Base-by-base conservation (phyloP, 768 basidiomycete species). In the Gloeophyllum trabeum region DNA sequence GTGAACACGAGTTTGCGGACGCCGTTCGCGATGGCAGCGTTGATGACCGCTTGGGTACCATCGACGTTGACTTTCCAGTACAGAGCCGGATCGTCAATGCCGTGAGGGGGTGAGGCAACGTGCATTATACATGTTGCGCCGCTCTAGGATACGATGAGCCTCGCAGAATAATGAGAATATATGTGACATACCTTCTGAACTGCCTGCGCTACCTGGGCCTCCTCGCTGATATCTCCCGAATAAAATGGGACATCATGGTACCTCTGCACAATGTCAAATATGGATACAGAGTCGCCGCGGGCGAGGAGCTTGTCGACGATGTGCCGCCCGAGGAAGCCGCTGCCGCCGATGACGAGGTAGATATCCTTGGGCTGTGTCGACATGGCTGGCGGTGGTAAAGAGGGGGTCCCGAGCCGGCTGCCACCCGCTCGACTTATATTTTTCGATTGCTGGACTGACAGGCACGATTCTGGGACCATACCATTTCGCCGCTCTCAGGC, bases 1-100 rank as follows among this genome's bases (percentile, higher is more conserved):
- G 96, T 99, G 62, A 83, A 99, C 3, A 99, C 92, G 24, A 99
- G 75, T 57, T 94, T 92, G 19, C 68, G 70, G 7, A 97, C 82
- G 10, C 78, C 74, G 20, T 69, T 67, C 23, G 78, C 70, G 4
- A 83, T 62, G 19, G 89, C 87, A 6, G 89, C 86, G 7, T 80
- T 76, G 55, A 99, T 82, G 35, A 97, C 71, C 0, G 86, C 77
- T 50, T 74, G 75, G 1, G 92, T 94, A 5, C 92, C 94, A 28
- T 89, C 79, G 4, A 98, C 89, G 56, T 98, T 98, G 52, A 99
- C 94, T 56, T 85, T 89, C 62, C 76, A 81, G 65, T 87, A 96
- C 6, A 97, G 56, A 2, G 76, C 76, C 0, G 76, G 67, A 49
- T 85, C 69, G 43, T 75, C 74, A 40, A 74, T 49, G 40, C 75